A percentile compares a stretch with the other conserved stretches of the same genome.
These are phyloP conservation scores for Phytophthora tubulina DNA, from an alignment of 352 stramenopile genomes.

Conservation along the genomic window DNA sequence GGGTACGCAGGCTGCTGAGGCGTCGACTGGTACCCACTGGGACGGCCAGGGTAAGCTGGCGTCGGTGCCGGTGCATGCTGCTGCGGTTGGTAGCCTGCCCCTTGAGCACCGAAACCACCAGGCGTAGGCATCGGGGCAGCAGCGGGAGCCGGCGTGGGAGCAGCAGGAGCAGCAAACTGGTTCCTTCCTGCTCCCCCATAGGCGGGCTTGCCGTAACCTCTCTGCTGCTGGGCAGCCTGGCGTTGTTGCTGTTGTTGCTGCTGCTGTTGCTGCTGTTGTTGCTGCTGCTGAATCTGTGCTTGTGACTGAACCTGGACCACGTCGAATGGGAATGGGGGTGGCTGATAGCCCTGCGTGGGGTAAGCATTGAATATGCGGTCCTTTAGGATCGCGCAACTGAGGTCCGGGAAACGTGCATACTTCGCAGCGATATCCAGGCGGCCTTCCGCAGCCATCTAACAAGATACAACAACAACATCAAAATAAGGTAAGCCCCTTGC, in stretches of 20 bases:
- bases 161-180: constrained; percentile 56
- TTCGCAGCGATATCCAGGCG: constrained; percentile 93
- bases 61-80: constrained; percentile 47
- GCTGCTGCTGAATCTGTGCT: constrained; percentile 66
- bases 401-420: constrained; percentile 88
- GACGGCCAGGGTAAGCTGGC: constrained; percentile 51
- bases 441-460: constrained; percentile 93
- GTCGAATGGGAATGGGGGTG: constrained; percentile 88
- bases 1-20: constrained; percentile 47
- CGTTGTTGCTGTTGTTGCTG: constrained; percentile 46
- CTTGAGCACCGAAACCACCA: constrained; percentile 47
- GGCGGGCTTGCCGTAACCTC: constrained; percentile 50
- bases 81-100: constrained; percentile 53
- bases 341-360: constrained; percentile 79
- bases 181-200: constrained; percentile 40
- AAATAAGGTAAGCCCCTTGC: constrained; percentile 1
- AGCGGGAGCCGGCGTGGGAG: constrained; percentile 32
- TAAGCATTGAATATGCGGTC: constrained; percentile 90
- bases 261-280: constrained; percentile 57
- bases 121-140: constrained; percentile 43
- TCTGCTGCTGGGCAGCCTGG: constrained; percentile 41
- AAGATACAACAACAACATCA: constrained; percentile 14
- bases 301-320: constrained; percentile 70
- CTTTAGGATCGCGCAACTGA: constrained; percentile 84
- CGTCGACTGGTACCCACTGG: constrained; percentile 45